These are phyloP conservation scores for Penicillium digitatum DNA, from an alignment of 2,329 filamentous ascomycete species.

Conservation along the genomic window DNA sequence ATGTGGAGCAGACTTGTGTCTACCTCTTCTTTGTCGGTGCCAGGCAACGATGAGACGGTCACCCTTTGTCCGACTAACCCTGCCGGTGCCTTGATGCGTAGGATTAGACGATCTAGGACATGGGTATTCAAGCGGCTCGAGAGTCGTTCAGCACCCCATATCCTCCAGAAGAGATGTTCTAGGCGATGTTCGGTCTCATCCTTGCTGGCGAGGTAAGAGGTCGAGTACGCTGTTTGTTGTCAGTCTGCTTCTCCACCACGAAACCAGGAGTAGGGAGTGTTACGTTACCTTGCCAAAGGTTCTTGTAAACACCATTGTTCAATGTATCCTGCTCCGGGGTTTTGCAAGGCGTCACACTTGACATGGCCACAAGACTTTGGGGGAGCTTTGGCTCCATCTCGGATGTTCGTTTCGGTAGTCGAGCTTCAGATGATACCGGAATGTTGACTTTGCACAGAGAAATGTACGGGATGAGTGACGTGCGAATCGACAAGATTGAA, in stretches of 20 bases:
- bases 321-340: conserved; percentile 37
- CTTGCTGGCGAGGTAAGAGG: conserved; percentile 43
- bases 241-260: background rate
- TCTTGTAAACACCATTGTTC: conserved; percentile 41
- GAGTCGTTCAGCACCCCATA: conserved; percentile 45
- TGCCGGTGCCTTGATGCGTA: conserved; percentile 40
- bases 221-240: conserved; percentile 42
- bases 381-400: conserved; percentile 41
- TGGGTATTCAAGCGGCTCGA: conserved; percentile 37
- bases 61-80: background rate
- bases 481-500: background rate
- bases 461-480: background rate
- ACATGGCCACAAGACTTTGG: conserved; percentile 42
- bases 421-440: background rate
- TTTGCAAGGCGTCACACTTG: conserved; percentile 35
- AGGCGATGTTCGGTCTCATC: conserved; percentile 43
- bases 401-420: background rate
- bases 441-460: background rate
- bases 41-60: background rate
- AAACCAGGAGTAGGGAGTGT: background rate
- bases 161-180: conserved; percentile 53
- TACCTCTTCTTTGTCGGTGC: background rate
- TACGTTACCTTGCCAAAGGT: conserved; percentile 48
- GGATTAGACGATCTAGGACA: conserved; percentile 43
- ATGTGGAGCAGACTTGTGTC: background rate